Evolutionary conservation across 306 rosid species (phyloP), one percentile per base, ranked within the genome.

Genomic region (Vigna hirtella): DNA sequence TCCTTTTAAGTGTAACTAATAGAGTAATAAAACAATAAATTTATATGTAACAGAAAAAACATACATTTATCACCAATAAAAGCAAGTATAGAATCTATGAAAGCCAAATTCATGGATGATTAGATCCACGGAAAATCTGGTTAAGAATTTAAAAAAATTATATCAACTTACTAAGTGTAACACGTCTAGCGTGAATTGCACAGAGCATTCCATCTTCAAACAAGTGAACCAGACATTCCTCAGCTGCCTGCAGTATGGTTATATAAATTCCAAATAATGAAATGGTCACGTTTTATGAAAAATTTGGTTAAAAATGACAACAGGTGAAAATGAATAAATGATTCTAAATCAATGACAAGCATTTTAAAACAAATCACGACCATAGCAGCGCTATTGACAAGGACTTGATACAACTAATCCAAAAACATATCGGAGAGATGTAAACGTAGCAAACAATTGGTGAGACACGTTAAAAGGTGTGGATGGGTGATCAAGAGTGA

Each of bases 191-290:
- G 80, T 93, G 99, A 85, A 95, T 86, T 34, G 99, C 89, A 79
- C 99, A 93, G 26, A 93, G 91, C 94, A 88, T 89, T 74, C 93
- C 86, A 73, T 84, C 91, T 85, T 93, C 90, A 88, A 95, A 95
- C 76, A 95, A 63, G 59, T 78, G 84, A 76, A 93, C 88, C 52
- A 95, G 73, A 84, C 66, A 78, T 36, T 88, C 93, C 79, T 95
- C 99, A 18, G 99, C 90, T 70, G 97, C 99, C 99, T 95, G 55
- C 77, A 87, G 61, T 49, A 73, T 73, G 47, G 8, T 75, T 30
- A 74, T 45, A 74, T 30, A 69, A 67, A 30, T 57, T 20, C 64
- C 52, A 78, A n/a, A 43, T 20, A 20, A 20, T 20, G 22, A 64
- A 69, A 70, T 43, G 36, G 42, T 50, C 22, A 79, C 45, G 50